phyloP scores from a whole-genome alignment of 768 basidiomycete genomes.

The Boletus sp. region DNA sequence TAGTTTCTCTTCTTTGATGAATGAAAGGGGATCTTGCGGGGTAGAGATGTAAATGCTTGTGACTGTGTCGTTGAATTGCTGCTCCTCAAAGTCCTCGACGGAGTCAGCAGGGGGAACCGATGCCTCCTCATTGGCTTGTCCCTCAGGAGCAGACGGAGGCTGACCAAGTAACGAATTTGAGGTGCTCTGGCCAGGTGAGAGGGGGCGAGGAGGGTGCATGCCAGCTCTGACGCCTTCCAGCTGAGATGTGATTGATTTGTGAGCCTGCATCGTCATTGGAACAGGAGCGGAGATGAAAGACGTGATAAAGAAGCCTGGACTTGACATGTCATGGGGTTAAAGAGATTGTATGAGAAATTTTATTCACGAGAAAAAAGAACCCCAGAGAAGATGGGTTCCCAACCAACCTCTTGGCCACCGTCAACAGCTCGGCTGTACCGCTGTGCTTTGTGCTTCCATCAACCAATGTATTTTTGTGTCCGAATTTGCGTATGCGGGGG shows the following conservation, averaged over 20 bases:
- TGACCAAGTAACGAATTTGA: slow-evolving; percentile 23
- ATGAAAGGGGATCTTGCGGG: slow-evolving; percentile 22
- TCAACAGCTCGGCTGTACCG: slow-evolving; percentile 11
- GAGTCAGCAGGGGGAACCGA: neutral
- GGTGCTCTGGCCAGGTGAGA: slow-evolving; percentile 17
- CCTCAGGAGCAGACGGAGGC: slow-evolving; percentile 15
- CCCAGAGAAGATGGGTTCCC: slow-evolving; percentile 4
- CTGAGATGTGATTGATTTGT: slow-evolving; percentile 19
- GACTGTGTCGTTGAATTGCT: slow-evolving; percentile 32
- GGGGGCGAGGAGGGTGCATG: slow-evolving; percentile 21
- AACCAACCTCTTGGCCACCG: slow-evolving; percentile 23
- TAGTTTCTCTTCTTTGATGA: slow-evolving; percentile 54
- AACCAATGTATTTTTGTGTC: slow-evolving; percentile 25
- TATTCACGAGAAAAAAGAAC: slow-evolving; percentile 19
- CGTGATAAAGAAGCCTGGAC: slow-evolving; percentile 33
- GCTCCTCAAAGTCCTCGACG: slow-evolving; percentile 7
- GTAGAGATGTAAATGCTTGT: slow-evolving; percentile 31
- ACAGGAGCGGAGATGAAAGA: slow-evolving; percentile 32
- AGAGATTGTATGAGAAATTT: slow-evolving; percentile 17
- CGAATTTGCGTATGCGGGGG: slow-evolving; percentile 49
- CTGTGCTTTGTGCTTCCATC: slow-evolving; percentile 1
- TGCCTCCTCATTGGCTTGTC: neutral
- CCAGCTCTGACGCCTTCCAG: slow-evolving; percentile 9
- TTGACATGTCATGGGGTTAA: slow-evolving; percentile 28
- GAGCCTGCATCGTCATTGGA: slow-evolving; percentile 24